Conservation (phyloP, 1,284 basidiomycete species). For the Boletellus deceptivus region DNA sequence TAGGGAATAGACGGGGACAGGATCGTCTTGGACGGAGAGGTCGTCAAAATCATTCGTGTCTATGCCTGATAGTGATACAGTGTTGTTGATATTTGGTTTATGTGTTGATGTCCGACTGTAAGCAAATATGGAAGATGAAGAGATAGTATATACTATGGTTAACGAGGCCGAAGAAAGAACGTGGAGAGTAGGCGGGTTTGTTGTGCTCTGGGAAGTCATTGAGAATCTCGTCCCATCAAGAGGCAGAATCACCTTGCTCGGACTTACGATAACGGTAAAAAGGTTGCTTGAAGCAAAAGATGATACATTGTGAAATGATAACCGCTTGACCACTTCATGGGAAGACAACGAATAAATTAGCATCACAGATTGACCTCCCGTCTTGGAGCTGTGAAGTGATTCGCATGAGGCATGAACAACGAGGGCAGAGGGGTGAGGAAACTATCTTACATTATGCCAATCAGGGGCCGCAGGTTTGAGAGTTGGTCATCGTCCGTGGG, state of each 20-base stretch:
- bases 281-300: slow-evolving; percentile 49
- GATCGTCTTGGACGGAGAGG: slow-evolving; percentile 17
- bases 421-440: background rate
- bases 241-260: background rate
- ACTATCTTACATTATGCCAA: slow-evolving; percentile 64
- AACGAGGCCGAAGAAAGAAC: slow-evolving; percentile 57
- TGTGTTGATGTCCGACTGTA: slow-evolving; percentile 29
- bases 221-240: background rate
- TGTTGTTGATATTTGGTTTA: slow-evolving; percentile 36
- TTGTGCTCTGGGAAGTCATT: slow-evolving; percentile 47
- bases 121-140: slow-evolving; percentile 42
- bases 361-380: slow-evolving; percentile 35
- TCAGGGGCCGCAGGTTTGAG: slow-evolving; percentile 41
- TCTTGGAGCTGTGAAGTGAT: slow-evolving; percentile 21
- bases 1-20: slow-evolving; percentile 55
- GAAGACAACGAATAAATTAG: slow-evolving; percentile 60
- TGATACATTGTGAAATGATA: slow-evolving; percentile 43
- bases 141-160: slow-evolving; percentile 49
- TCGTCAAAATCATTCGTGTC: slow-evolving; percentile 25
- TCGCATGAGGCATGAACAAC: slow-evolving; percentile 4
- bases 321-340: slow-evolving; percentile 52
- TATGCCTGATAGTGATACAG: slow-evolving; percentile 40
- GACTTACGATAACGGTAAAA: slow-evolving; percentile 60
- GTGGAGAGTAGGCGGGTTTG: slow-evolving; percentile 53
- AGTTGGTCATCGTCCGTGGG: slow-evolving; percentile 30